A percentile compares a stretch with the other conserved stretches of the same genome.
phyloP scores from a whole-genome alignment of 176 grass and related monocot genomes.

The Sorghum bicolor region DNA sequence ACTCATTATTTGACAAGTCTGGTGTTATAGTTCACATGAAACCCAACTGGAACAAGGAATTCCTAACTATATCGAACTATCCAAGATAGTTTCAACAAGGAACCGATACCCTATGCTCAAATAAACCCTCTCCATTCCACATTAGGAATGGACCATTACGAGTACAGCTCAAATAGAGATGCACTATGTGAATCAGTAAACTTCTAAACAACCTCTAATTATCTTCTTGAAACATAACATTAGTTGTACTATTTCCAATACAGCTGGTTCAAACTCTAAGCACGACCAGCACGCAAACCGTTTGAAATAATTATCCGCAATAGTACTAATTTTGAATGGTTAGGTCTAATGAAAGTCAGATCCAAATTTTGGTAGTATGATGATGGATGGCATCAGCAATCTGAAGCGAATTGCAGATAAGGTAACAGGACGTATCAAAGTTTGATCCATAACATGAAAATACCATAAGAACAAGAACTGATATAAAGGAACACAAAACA shows the following conservation, averaged over 20 bases:
- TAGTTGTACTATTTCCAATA: background rate
- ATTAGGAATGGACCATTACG: background rate
- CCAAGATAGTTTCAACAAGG: background rate
- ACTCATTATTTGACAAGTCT: background rate
- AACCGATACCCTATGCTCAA: background rate
- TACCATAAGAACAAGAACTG: conserved; percentile 7
- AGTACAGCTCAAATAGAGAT: background rate
- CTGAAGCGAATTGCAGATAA: background rate
- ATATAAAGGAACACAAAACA: conserved; percentile 2
- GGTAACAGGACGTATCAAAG: background rate
- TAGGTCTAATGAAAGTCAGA: background rate
- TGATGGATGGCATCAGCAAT: background rate
- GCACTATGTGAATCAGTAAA: background rate
- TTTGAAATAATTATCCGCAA: background rate
- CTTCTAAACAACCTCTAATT: background rate
- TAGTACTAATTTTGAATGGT: background rate
- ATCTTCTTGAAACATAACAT: background rate
- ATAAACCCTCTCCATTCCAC: background rate
- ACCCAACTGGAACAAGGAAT: background rate
- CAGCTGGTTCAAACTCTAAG: background rate
- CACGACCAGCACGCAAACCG: background rate
- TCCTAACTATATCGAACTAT: background rate
- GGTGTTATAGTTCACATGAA: background rate
- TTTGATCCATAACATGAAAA: background rate
- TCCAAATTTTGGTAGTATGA: background rate